A percentile compares a stretch with the other conserved stretches of the same genome.
phyloP scores from a whole-genome alignment of 1,139 yeast genomes.

The Protomyces pachydermus region DNA sequence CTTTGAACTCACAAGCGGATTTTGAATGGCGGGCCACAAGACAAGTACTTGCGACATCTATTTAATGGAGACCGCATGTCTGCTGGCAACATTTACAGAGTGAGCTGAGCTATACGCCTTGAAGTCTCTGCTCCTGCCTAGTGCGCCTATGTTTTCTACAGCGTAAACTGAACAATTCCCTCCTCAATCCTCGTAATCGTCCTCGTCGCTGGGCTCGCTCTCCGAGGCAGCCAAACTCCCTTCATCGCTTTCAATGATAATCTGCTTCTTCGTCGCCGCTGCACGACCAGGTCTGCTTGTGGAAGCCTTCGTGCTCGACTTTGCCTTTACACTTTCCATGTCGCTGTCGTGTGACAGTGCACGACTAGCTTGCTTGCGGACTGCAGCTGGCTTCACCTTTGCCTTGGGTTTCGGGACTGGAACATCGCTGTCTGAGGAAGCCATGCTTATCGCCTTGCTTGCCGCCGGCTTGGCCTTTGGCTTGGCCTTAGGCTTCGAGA shows the following conservation, averaged over 20 bases:
- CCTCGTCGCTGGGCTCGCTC: conserved; percentile 3
- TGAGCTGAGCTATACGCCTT: too few species aligned
- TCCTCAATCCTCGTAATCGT: conserved; percentile 2
- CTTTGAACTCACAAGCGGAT: too few species aligned
- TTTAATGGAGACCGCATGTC: too few species aligned
- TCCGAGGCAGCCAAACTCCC: conserved; percentile 3
- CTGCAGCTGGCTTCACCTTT: background rate
- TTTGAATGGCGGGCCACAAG: too few species aligned
- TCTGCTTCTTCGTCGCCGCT: conserved; percentile 11
- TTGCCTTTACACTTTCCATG: background rate
- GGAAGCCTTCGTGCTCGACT: background rate
- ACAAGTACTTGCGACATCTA: too few species aligned
- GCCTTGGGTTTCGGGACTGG: background rate
- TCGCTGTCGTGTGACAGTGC: background rate
- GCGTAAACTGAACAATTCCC: too few species aligned
- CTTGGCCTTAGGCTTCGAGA: conserved; percentile 1
- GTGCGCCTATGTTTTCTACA: too few species aligned
- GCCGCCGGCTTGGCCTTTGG: background rate
- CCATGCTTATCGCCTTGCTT: background rate
- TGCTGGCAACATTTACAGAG: too few species aligned
- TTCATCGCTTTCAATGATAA: conserved; percentile 1
- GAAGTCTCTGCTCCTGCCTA: too few species aligned
- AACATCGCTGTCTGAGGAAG: background rate
- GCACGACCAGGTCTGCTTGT: conserved; percentile 9
- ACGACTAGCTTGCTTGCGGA: background rate